Evolutionary conservation across 257 asterid species (phyloP).

Genomic region (Penstemon davidsonii): DNA sequence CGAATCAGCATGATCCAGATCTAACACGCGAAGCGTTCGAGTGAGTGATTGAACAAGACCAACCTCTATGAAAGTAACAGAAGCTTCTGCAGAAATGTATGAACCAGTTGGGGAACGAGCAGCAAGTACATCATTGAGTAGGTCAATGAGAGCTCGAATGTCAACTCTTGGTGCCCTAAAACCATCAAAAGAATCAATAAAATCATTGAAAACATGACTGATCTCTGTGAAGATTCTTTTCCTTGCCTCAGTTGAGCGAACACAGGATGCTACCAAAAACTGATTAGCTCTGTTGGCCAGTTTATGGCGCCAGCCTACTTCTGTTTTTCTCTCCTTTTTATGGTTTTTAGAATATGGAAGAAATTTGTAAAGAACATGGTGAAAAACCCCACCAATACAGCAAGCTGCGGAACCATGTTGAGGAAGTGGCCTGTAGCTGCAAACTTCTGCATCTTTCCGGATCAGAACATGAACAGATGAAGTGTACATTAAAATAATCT

Average conservation of each 20-base stretch:
- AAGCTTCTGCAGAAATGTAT: constrained; percentile 82
- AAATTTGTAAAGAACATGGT: constrained; percentile 71
- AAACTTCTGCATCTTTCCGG: constrained; percentile 79
- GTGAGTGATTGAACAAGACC: constrained; percentile 80
- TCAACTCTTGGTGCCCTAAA: constrained; percentile 62
- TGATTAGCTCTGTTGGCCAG: constrained; percentile 86
- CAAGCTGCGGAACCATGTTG: constrained; percentile 40
- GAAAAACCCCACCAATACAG: constrained; percentile 58
- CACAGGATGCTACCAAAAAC: constrained; percentile 90
- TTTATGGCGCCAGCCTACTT: constrained; percentile 95
- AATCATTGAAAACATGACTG: constrained; percentile 60
- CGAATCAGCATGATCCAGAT: constrained; percentile 84
- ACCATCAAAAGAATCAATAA: constrained; percentile 58
- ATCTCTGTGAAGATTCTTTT: constrained; percentile 80
- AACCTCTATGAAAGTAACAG: constrained; percentile 78
- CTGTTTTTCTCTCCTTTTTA: constrained; percentile 73
- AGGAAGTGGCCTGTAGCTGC: constrained; percentile 49
- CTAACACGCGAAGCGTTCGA: constrained; percentile 66
- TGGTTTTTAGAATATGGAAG: constrained; percentile 60
- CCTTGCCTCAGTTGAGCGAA: constrained; percentile 90
- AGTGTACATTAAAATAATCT: constrained; percentile 77
- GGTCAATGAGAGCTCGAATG: constrained; percentile 66
- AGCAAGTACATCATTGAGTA: constrained; percentile 78
- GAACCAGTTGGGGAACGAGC: constrained; percentile 93
- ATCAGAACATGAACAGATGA: constrained; percentile 79